phyloP scores from a whole-genome alignment of 78 protist genomes.

The Dictyostelium firmibasis region DNA sequence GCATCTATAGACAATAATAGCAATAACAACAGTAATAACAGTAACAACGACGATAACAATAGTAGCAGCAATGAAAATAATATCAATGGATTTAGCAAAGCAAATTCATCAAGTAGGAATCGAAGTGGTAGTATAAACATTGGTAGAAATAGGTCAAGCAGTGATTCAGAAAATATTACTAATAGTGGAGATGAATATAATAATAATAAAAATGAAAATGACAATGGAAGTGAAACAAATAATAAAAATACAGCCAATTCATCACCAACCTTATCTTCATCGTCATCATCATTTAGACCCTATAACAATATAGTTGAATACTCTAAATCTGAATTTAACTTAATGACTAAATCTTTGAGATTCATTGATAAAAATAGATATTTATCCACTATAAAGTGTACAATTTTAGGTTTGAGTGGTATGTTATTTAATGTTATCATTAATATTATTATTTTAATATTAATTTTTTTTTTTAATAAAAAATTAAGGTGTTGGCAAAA shows the following conservation, averaged over 20 bases:
- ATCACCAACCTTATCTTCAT: background rate
- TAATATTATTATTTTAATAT: too few species aligned
- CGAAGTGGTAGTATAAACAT: background rate
- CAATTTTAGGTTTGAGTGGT: conserved; percentile 47
- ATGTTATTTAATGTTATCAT: background rate
- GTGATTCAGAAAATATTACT: background rate
- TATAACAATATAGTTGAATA: background rate
- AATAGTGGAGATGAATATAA: background rate
- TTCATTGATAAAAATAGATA: conserved; percentile 61
- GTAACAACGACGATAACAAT: too few species aligned
- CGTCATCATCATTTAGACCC: background rate
- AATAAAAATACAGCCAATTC: background rate
- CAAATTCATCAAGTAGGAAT: background rate
- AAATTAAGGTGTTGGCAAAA: conserved; percentile 59
- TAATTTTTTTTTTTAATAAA: too few species aligned
- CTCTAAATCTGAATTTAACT: background rate
- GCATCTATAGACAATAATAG: background rate
- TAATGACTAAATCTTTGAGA: conserved; percentile 28
- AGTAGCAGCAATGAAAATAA: too few species aligned
- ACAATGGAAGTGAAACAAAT: background rate
- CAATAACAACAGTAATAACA: too few species aligned
- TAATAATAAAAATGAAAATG: background rate
- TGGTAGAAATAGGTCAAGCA: background rate
- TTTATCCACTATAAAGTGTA: conserved; percentile 26
- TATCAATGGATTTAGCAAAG: background rate